These are phyloP conservation scores for Solanum paucissectum DNA, from an alignment of 257 asterid species.

Conservation along the genomic window DNA sequence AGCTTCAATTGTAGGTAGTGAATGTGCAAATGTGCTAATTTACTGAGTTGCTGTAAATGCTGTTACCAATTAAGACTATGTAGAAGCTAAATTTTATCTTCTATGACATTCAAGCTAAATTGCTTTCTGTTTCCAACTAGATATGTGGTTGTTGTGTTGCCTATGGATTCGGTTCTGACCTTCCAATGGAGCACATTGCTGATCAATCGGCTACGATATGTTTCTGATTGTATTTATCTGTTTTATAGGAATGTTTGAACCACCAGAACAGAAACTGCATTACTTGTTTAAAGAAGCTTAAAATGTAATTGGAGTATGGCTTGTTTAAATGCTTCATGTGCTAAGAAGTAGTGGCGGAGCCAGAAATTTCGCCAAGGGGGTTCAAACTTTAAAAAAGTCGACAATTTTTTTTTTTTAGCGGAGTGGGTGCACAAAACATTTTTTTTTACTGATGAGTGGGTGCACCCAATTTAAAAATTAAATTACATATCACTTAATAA, in stretches of 20 bases:
- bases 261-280: neutral
- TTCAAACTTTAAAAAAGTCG: no score
- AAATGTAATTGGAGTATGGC: neutral
- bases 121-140: neutral
- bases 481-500: neutral
- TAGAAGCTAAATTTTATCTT: neutral
- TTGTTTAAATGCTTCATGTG: neutral
- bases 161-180: neutral
- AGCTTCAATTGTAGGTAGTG: neutral
- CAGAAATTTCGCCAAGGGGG: neutral
- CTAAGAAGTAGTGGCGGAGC: neutral
- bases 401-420: no score
- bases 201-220: neutral
- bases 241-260: neutral
- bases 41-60: neutral
- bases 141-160: neutral
- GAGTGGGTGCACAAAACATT: neutral
- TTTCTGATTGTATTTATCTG: neutral
- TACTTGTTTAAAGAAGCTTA: neutral
- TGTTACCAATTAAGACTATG: neutral
- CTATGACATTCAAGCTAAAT: neutral
- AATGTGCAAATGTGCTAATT: neutral
- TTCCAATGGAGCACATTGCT: neutral
- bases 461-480: neutral
- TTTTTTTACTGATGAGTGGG: neutral